These are phyloP conservation scores for Diutina rugosa DNA, from an alignment of 1,139 yeast genomes.

Conservation along the genomic window DNA sequence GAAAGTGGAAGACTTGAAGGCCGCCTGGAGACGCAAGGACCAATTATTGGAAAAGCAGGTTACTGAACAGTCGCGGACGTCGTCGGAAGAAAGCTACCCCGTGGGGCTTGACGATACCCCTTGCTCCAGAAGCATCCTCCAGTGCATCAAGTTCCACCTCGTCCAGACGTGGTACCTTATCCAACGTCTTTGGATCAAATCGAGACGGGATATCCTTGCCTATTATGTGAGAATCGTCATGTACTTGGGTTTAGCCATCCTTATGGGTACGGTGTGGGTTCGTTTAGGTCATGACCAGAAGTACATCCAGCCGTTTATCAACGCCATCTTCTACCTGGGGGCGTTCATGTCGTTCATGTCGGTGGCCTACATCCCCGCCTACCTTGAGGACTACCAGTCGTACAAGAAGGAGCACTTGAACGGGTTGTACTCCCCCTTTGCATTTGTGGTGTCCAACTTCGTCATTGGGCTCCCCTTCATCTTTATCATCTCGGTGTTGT, in stretches of 20 bases:
- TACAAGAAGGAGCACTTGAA: conserved; percentile 19
- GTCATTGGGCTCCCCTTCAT: conserved; percentile 24
- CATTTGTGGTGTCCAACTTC: conserved; percentile 21
- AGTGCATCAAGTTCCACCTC: not conserved
- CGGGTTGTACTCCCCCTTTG: conserved; percentile 23
- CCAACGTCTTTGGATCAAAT: conserved; percentile 14
- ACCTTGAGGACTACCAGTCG: conserved; percentile 18
- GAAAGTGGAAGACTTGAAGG: conserved; percentile 3
- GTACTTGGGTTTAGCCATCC: conserved; percentile 25
- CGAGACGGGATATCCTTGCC: conserved; percentile 21
- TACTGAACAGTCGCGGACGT: not conserved
- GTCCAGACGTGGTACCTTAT: conserved; percentile 9
- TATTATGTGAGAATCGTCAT: conserved; percentile 22
- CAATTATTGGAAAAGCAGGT: not conserved
- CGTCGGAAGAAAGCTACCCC: not conserved
- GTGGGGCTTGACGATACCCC: not conserved
- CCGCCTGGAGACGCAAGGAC: not conserved
- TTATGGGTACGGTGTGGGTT: conserved; percentile 32
- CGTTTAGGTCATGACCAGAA: conserved; percentile 16
- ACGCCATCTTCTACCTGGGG: conserved; percentile 28
- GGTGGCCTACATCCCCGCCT: conserved; percentile 29
- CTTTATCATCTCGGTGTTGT: conserved; percentile 18
- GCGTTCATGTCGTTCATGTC: conserved; percentile 33
- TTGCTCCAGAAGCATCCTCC: not conserved
- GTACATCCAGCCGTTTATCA: conserved; percentile 22